Evolutionary conservation across 2,329 filamentous ascomycete genomes (phyloP), one percentile per base, ranked within the genome.

Genomic region (Xylaria sp.): DNA sequence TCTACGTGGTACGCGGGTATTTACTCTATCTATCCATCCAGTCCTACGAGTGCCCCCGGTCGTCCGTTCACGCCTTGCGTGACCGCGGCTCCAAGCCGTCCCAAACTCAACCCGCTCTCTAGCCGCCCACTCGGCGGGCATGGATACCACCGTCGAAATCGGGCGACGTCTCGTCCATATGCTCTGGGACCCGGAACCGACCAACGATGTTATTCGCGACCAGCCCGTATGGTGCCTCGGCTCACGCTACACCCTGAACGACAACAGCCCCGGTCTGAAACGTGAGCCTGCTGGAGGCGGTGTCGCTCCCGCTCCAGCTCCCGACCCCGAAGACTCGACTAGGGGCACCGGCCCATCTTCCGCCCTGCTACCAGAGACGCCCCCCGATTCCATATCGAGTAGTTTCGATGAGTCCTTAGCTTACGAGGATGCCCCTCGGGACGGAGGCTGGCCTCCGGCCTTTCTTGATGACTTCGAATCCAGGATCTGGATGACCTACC

Each of bases 391-490:
- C 13, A 79, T 79, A 43, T 79, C 85, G 0, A 86, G 83, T 74
- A 88, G 86, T 72, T 82, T 87, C 70, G 84, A 85, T 60, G 86
- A 85, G 5, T 85, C 85, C 1, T 76, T 86, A 9, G 83, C 83
- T 43, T 86, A 85, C 64, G 84, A 84, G 31, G 82, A 87, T 25
- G 77, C 80, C 1, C 76, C 76, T 3, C 77, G 81, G 20, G 83
- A 84, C 68, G 83, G 83, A 15, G 90, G 91, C 67, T 99, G 96
- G 96, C 96, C 96, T 10, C 83, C 87, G 10, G 86, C 89, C 4
- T 99, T 99, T 76, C 83, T 98, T 41, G 92, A 94, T 69, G 96
- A 99, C 80, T 97, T 98, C 76, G 94, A 97, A 79, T 94, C 95
- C 5, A 89, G 90, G 70, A 89, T 98, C 79, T 98, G 96, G 95